phyloP scores from a whole-genome alignment of 441 rosid species.

The Sinapis alba region DNA sequence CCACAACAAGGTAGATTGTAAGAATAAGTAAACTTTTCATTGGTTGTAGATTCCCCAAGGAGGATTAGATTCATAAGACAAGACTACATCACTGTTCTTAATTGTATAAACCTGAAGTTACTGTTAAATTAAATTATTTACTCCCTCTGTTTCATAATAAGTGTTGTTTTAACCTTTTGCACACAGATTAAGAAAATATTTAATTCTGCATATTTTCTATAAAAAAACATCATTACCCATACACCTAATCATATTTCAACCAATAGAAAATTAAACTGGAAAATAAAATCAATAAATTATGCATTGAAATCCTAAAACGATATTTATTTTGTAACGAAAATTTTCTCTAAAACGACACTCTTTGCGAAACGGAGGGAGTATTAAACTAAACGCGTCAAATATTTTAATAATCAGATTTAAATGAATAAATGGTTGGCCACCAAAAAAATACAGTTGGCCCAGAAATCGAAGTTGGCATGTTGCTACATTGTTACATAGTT shows the following conservation, averaged over 20 bases:
- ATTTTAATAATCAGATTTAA: background rate
- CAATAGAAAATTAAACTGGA: no score
- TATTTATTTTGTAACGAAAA: no score
- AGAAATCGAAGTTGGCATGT: slow-evolving; percentile 23
- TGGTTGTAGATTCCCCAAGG: slow-evolving; percentile 14
- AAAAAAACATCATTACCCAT: no score
- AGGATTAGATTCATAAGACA: slow-evolving; percentile 28
- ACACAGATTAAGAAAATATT: no score
- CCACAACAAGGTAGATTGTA: background rate
- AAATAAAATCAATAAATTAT: no score
- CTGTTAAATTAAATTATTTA: background rate
- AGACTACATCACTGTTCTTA: background rate
- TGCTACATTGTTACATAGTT: background rate
- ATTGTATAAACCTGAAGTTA: background rate
- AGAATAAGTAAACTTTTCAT: background rate
- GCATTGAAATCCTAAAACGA: no score
- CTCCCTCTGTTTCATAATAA: no score
- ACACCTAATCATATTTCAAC: no score
- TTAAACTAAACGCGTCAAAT: slow-evolving; percentile 1
- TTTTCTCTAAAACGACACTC: no score
- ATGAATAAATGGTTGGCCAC: slow-evolving; percentile 25
- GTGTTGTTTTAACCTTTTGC: no score
- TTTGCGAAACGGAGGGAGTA: no score
- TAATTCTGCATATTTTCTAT: no score
- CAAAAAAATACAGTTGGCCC: slow-evolving; percentile 29